Conservation (phyloP, 2,329 filamentous ascomycete species). For the Hypoxylon sp. region DNA sequence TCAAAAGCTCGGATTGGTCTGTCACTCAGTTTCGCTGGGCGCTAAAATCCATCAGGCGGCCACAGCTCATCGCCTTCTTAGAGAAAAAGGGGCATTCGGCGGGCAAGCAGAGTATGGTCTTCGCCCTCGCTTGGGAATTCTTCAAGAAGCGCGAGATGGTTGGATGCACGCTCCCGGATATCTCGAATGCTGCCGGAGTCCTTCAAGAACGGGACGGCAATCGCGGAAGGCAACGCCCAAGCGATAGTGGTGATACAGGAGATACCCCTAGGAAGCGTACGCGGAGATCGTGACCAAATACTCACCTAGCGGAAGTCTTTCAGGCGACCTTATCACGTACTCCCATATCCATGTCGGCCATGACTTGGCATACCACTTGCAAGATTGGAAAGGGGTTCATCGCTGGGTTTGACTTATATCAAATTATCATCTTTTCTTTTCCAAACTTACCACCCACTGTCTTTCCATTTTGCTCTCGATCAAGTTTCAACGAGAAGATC, state of each 20-base stretch:
- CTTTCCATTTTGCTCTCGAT: too few species aligned
- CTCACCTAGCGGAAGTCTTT: too few species aligned
- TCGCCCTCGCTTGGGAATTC: conserved; percentile 25
- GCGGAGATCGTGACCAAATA: background rate
- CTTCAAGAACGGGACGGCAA: conserved; percentile 6
- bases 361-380: background rate
- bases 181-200: background rate
- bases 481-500: too few species aligned
- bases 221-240: conserved; percentile 3
- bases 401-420: too few species aligned
- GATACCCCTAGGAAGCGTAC: conserved; percentile 5
- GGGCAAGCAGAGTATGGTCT: conserved; percentile 2
- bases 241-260: background rate
- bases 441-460: too few species aligned
- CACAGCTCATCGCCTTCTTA: conserved; percentile 15
- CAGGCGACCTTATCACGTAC: background rate
- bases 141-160: conserved; percentile 30
- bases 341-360: background rate
- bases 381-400: too few species aligned
- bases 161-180: background rate
- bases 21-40: conserved; percentile 16
- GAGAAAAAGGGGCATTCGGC: conserved; percentile 2
- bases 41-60: background rate
- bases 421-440: too few species aligned
- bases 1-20: conserved; percentile 9